phyloP scores from a whole-genome alignment of 192 early-diverging fungal species.

The Rhizophagus clarus region DNA sequence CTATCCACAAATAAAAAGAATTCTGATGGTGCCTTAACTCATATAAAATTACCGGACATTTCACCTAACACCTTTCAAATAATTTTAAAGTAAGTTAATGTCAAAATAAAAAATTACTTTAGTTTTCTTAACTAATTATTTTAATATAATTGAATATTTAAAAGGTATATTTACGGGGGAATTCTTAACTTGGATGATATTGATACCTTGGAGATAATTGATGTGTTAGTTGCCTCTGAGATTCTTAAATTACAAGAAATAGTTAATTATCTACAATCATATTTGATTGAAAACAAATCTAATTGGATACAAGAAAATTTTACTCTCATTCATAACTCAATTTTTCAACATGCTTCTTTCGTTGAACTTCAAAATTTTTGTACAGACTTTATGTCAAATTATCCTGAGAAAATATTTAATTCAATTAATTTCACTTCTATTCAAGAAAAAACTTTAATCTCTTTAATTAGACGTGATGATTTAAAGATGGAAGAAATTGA shows the following conservation, averaged over 20 bases:
- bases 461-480: neutral
- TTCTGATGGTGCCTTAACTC: too few relatives aligned
- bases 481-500: conserved; percentile 2
- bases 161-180: too few relatives aligned
- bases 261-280: neutral
- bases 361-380: neutral
- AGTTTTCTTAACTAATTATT: too few relatives aligned
- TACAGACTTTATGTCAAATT: neutral
- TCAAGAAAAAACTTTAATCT: neutral
- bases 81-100: too few relatives aligned
- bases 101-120: too few relatives aligned
- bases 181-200: too few relatives aligned
- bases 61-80: neutral
- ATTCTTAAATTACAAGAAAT: neutral
- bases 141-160: too few relatives aligned
- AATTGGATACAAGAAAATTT: neutral
- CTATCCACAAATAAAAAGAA: neutral
- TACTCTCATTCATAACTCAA: neutral
- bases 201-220: neutral
- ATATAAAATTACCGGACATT: neutral
- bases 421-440: conserved; percentile 2
- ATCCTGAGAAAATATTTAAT: conserved; percentile 6
- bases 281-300: neutral
- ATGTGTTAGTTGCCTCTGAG: neutral
- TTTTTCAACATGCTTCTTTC: neutral